These are phyloP conservation scores for Ormosia semicastrata DNA, from an alignment of 306 rosid species.

Conservation along the genomic window DNA sequence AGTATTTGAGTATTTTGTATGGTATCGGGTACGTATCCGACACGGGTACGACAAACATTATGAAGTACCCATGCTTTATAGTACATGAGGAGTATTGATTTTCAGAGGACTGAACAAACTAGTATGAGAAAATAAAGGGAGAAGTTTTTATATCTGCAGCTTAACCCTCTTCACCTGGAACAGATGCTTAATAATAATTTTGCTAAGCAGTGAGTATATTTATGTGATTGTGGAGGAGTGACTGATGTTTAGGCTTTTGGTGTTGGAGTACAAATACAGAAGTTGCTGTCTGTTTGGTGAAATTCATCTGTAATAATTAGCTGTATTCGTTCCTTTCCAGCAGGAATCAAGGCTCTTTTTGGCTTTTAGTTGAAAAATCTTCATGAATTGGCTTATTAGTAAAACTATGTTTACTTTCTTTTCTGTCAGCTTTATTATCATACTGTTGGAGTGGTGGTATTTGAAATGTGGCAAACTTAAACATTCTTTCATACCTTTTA, in stretches of 20 bases:
- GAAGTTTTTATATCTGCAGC: background rate
- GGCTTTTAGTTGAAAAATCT: background rate
- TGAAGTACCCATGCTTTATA: too few relatives aligned
- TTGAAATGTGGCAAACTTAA: background rate
- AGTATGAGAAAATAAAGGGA: background rate
- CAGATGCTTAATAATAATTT: background rate
- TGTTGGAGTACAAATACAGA: slow-evolving; percentile 1
- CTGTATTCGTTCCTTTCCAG: background rate
- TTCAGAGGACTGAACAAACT: background rate
- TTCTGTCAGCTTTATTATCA: background rate
- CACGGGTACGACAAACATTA: too few relatives aligned
- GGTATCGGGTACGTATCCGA: too few relatives aligned
- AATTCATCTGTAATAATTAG: slow-evolving; percentile 5
- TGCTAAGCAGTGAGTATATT: background rate
- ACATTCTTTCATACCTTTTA: background rate
- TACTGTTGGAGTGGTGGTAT: background rate
- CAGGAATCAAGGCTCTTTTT: background rate
- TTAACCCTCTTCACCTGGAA: background rate
- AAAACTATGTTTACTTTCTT: background rate
- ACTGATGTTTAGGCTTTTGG: background rate
- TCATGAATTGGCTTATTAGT: background rate
- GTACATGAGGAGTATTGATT: slow-evolving; percentile 4
- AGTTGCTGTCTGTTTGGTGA: background rate
- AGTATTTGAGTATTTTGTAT: too few relatives aligned
- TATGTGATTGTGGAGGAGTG: background rate